Evolutionary conservation across 306 rosid genomes (phyloP).

Genomic region (Begonia masoniana): DNA sequence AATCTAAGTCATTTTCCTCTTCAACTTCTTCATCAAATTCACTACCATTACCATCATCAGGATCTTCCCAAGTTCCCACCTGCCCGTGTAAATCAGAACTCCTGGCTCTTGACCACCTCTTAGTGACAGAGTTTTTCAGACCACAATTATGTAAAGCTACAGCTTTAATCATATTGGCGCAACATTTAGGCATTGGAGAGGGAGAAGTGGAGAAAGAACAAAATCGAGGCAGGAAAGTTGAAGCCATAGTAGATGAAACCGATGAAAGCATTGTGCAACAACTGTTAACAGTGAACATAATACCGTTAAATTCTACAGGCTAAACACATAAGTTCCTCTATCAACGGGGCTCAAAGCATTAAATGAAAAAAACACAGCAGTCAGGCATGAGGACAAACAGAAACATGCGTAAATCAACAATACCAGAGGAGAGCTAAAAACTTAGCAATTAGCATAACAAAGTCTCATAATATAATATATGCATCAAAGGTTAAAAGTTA

Average conservation of each 20-base stretch:
- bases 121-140: conserved; percentile 11
- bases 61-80: conserved; percentile 62
- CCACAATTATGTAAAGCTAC: conserved; percentile 13
- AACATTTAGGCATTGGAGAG: conserved; percentile 13
- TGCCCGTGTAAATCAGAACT: conserved; percentile 12
- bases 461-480: too few relatives aligned
- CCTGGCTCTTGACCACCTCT: conserved; percentile 13
- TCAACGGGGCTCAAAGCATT: too few relatives aligned
- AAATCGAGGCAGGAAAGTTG: conserved; percentile 16
- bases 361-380: too few relatives aligned
- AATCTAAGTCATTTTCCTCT: conserved; percentile 40
- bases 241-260: conserved; percentile 19
- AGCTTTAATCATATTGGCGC: conserved; percentile 11
- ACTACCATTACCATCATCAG: conserved; percentile 53
- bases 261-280: conserved; percentile 9
- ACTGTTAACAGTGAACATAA: too few relatives aligned
- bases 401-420: too few relatives aligned
- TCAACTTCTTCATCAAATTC: conserved; percentile 35
- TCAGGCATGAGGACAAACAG: too few relatives aligned
- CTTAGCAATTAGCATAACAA: too few relatives aligned
- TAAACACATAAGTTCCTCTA: too few relatives aligned
- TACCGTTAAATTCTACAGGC: too few relatives aligned
- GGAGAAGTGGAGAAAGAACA: conserved; percentile 12
- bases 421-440: too few relatives aligned
- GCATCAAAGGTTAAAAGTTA: too few relatives aligned